phyloP scores from a whole-genome alignment of 1,139 yeast genomes.

The Debaryomycetaceae sp. region DNA sequence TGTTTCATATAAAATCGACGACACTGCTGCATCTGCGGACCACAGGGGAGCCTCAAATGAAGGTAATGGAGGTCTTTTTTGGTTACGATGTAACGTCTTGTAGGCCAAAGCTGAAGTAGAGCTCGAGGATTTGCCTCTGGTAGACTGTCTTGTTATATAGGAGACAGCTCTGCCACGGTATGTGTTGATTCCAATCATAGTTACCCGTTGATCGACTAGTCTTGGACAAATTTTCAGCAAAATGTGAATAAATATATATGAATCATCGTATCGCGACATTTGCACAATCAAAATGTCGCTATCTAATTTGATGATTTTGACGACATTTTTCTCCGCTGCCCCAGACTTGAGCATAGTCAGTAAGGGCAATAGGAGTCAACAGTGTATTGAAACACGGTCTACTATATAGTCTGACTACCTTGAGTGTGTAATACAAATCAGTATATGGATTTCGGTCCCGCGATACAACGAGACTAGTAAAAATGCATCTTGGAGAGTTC shows the following conservation, averaged over 20 bases:
- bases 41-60: constrained; percentile 93
- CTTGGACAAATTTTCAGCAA: background rate
- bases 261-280: background rate
- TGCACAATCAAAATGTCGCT: background rate
- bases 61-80: constrained; percentile 87
- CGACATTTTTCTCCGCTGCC: background rate
- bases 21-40: constrained; percentile 95
- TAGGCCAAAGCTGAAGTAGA: constrained; percentile 96
- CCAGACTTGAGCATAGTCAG: too few relatives aligned
- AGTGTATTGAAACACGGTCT: too few relatives aligned
- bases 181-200: background rate
- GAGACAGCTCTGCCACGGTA: constrained; percentile 2
- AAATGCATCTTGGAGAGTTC: too few relatives aligned
- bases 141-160: constrained; percentile 3
- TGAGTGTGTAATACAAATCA: too few relatives aligned
- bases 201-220: background rate
- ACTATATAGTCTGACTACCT: too few relatives aligned
- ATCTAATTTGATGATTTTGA: background rate
- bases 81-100: constrained; percentile 84
- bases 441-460: too few relatives aligned
- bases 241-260: too few relatives aligned
- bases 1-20: constrained; percentile 91
- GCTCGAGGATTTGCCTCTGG: constrained; percentile 38
- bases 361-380: too few relatives aligned
- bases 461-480: too few relatives aligned